A percentile compares a stretch with the other conserved stretches of the same genome.
These are phyloP conservation scores for Neurospora africana DNA, from an alignment of 495 filamentous ascomycete genomes.

Conservation along the genomic window DNA sequence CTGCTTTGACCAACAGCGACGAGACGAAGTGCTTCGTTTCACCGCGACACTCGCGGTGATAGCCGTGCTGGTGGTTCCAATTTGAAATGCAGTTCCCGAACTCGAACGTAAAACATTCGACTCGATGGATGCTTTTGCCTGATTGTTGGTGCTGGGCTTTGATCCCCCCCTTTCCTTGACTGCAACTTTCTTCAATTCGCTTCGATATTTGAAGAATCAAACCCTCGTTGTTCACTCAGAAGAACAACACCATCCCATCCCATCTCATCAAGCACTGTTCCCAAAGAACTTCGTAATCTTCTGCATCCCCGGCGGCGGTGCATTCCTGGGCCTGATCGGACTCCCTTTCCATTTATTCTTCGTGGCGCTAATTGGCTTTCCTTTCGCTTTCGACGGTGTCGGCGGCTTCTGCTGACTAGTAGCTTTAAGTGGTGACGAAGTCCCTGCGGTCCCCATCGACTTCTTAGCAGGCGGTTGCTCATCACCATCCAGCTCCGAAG, in stretches of 20 bases:
- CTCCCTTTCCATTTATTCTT: conserved; percentile 33
- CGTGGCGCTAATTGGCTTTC: conserved; percentile 36
- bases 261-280: conserved; percentile 35
- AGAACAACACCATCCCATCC: too few species aligned
- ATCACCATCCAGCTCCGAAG: conserved; percentile 18
- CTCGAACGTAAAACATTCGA: neutral
- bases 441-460: conserved; percentile 18
- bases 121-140: neutral
- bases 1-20: neutral
- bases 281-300: conserved; percentile 82
- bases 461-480: conserved; percentile 38
- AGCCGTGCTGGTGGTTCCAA: too few species aligned
- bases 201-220: too few species aligned
- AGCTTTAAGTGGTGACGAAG: conserved; percentile 9
- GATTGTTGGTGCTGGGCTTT: too few species aligned
- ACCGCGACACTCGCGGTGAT: neutral
- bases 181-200: too few species aligned
- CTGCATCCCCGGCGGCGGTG: conserved; percentile 41
- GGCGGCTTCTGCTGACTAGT: neutral
- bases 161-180: too few species aligned
- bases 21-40: neutral
- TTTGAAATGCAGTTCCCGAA: too few species aligned
- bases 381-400: neutral
- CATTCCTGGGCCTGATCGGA: conserved; percentile 15
- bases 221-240: too few species aligned